Percentiles rank a stretch among this genome's conserved stretches.
These are phyloP conservation scores for Cyclotella kingstonii DNA, from an alignment of 108 stramenopile genomes.

Conservation along the genomic window DNA sequence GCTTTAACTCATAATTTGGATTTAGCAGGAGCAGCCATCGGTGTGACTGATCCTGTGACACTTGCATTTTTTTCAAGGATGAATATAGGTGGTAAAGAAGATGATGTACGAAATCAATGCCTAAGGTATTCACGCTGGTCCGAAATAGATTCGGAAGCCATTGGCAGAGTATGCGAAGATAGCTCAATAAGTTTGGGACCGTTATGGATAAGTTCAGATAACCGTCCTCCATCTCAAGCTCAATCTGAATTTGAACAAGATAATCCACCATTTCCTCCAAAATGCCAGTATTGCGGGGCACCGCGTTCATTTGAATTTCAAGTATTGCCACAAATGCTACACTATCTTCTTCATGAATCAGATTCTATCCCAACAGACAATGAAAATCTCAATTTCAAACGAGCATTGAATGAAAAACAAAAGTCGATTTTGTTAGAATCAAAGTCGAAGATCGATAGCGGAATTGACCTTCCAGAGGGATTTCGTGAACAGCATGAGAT, in stretches of 20 bases:
- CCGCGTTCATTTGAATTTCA: constrained; percentile 79
- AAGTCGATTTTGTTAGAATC: constrained; percentile 52
- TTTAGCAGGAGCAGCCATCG: constrained; percentile 24
- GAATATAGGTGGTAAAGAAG: constrained; percentile 39
- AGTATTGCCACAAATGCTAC: constrained; percentile 87
- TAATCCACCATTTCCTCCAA: constrained; percentile 32
- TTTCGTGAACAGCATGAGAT: constrained; percentile 65
- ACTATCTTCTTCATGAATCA: constrained; percentile 51
- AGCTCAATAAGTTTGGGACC: constrained; percentile 29
- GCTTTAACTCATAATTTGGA: constrained; percentile 53
- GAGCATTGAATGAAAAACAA: constrained; percentile 40
- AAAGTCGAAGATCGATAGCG: constrained; percentile 39
- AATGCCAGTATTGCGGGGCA: constrained; percentile 70
- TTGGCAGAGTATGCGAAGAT: constrained; percentile 7
- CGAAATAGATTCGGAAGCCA: background rate
- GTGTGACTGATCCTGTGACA: constrained; percentile 64
- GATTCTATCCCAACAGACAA: constrained; percentile 1
- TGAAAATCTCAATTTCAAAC: constrained; percentile 2
- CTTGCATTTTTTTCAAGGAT: constrained; percentile 71
- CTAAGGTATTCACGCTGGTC: constrained; percentile 79
- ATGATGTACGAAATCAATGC: constrained; percentile 71
- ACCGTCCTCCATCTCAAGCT: constrained; percentile 39
- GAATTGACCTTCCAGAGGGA: constrained; percentile 56
- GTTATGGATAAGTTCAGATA: constrained; percentile 65
- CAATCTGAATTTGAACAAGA: background rate